phyloP scores from a whole-genome alignment of 1,284 basidiomycete genomes.

The Sporisorium iseilematis-ciliati region DNA sequence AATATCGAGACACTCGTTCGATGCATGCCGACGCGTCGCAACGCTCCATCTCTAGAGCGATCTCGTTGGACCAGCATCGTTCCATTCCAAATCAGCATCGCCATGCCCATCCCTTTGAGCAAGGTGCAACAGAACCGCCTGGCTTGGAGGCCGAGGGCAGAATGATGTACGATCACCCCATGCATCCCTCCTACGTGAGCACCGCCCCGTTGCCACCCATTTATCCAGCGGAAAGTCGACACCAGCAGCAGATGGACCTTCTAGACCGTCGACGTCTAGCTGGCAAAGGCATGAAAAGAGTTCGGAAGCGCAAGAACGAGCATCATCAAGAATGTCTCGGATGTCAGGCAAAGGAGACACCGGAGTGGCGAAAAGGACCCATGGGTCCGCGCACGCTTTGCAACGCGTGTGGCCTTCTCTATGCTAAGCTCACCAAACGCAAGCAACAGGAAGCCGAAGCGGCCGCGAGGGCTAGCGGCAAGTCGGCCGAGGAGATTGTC shows the following conservation, averaged over 20 bases:
- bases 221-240: conserved; percentile 22
- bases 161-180: conserved; percentile 1
- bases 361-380: conserved; percentile 68
- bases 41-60: conserved; percentile 23
- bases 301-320: conserved; percentile 52
- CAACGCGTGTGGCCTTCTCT: conserved; percentile 67
- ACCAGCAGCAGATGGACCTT: conserved; percentile 41
- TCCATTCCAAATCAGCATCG: not conserved
- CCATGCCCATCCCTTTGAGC: not conserved
- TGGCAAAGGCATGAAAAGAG: conserved; percentile 52
- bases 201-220: conserved; percentile 3
- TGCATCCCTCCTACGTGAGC: conserved; percentile 4
- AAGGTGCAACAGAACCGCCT: not conserved
- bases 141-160: conserved; percentile 4
- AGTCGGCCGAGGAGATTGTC: conserved; percentile 34
- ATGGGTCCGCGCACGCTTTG: conserved; percentile 64
- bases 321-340: conserved; percentile 54
- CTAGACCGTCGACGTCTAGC: conserved; percentile 39
- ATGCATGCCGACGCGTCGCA: conserved; percentile 4
- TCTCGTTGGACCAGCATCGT: conserved; percentile 33
- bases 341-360: conserved; percentile 57
- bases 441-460: conserved; percentile 49
- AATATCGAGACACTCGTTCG: conserved; percentile 1
- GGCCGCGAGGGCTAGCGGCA: conserved; percentile 43
- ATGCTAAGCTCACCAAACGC: conserved; percentile 59